These are phyloP conservation scores for Arthonia radiata DNA, from an alignment of 495 filamentous ascomycete species.

Conservation along the genomic window DNA sequence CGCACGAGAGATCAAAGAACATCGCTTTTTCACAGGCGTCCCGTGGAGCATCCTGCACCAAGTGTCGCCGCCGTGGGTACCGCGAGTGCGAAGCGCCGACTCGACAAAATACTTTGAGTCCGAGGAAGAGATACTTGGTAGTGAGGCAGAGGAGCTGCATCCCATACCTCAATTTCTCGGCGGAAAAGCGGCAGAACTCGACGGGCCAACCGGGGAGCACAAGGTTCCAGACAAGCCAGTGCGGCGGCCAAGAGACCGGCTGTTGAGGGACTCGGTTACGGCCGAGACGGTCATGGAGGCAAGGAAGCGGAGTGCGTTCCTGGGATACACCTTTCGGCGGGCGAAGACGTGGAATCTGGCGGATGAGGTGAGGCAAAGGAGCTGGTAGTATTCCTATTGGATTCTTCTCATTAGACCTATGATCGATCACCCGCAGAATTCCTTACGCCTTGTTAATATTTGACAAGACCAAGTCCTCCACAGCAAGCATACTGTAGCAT, in stretches of 20 bases:
- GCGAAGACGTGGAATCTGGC: constrained; percentile 17
- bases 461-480: too few relatives aligned
- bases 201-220: not conserved
- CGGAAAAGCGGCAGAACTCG: constrained; percentile 1
- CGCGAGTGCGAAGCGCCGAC: constrained; percentile 36
- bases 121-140: constrained; percentile 35
- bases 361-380: constrained; percentile 4
- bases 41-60: constrained; percentile 24
- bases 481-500: too few relatives aligned
- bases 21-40: constrained; percentile 17
- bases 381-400: too few relatives aligned
- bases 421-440: too few relatives aligned
- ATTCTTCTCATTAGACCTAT: too few relatives aligned
- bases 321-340: constrained; percentile 70
- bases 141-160: constrained; percentile 15
- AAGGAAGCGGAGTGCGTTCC: constrained; percentile 55
- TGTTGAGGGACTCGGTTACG: constrained; percentile 45
- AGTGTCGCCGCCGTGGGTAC: constrained; percentile 49
- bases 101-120: constrained; percentile 85
- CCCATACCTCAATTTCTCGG: constrained; percentile 8
- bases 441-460: too few relatives aligned
- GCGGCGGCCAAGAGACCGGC: constrained; percentile 51
- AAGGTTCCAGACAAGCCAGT: not conserved
- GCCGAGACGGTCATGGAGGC: constrained; percentile 44
- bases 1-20: constrained; percentile 19